Evolutionary conservation across 2,329 filamentous ascomycete species (phyloP), one percentile per base, ranked within the genome.

Genomic region (Beauveria sp.): DNA sequence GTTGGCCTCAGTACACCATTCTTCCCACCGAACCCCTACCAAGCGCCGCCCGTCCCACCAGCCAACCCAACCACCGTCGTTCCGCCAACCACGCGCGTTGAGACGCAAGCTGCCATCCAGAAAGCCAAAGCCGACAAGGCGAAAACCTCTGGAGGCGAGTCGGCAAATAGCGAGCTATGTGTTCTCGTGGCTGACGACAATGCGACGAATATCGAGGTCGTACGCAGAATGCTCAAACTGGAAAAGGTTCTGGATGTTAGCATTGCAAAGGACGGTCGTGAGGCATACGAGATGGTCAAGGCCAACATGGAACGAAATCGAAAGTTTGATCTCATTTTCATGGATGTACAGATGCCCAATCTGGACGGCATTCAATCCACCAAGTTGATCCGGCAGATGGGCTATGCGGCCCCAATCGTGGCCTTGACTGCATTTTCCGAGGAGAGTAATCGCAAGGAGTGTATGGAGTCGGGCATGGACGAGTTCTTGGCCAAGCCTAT

Each of bases 261-360:
- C 0, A 88, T 96, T 55, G 92, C 92, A 57, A 90, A 91, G 70
- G 88, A 91, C 68, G 89, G 89, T 0, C 90, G 96, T 72, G 90
- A 96, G 74, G 92, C 92, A 0, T 90, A 92, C 62, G 91, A 96
- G 64, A 79, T 89, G 30, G 92, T 96, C 65, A 92, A 91, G 70
- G 85, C 85, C 18, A 89, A 86, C 64, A 94, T 96, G 89, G 84
- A 87, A 55, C 82, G 82, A 30, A 82, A 87, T 57, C 80, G 83
- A 59, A 82, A 83, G 2, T 96, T 93, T 70, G 91, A 96, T 66
- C 80, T 97, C 28, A 93, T 97, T 64, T 94, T 96, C 70, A 97
- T 96, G 92, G 92, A 97, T 68, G 88, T 96, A 8, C 91, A 90
- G 74, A 97, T 97, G 92, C 92, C 92, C 3, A 96, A 94, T 64